Base-by-base conservation (phyloP, 1,284 basidiomycete species). In the Cutaneotrichosporon dermatis region DNA sequence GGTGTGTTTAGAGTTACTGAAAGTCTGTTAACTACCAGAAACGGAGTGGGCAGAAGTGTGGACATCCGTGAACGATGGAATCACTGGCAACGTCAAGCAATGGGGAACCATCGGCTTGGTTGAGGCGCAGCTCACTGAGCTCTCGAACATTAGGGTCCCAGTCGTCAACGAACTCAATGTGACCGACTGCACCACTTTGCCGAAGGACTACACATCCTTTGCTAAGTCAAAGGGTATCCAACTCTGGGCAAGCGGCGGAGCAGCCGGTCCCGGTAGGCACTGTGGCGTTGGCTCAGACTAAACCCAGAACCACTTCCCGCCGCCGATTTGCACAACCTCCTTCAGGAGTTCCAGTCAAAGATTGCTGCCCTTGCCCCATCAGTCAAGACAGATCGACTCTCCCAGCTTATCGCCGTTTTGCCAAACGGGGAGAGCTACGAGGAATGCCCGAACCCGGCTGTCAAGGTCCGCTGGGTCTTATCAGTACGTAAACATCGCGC, bases 231-330 rank as follows among this genome's bases (percentile, higher is more conserved):
- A 67, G 12, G 69, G 67, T 7, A 69, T 79, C 6, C 66, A 74
- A 51, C 60, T 79, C 1, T 79, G 77, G 77, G 76, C 77, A 3
- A 74, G 76, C 8, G 75, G 75, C 1, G 72, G 73, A 4, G 73
- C 75, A 5, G 71, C 73, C 51, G 74, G 77, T 1, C 69, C 70
- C 44, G 73, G 76, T 76, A 52, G 60, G 73, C 70, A 11, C 9
- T 16, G 16, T 12, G 39, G 9, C 39, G 8, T 40, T 25, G 25
- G 12, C 39, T 40, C 39, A 8, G 6, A 13, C 51, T 53, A n/a
- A 48, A 12, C n/a, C 36, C 50, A 77, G 77, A 77, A 56, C 76
- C 75, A 3, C 53, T 79, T 8, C 77, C 77, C 0, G 66, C 71
- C 7, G 66, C 66, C 6, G 70, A 79, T 25, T 63, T 79, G 16